phyloP scores from a whole-genome alignment of 2,329 filamentous ascomycete genomes.

The Arthrinium phaeospermum region DNA sequence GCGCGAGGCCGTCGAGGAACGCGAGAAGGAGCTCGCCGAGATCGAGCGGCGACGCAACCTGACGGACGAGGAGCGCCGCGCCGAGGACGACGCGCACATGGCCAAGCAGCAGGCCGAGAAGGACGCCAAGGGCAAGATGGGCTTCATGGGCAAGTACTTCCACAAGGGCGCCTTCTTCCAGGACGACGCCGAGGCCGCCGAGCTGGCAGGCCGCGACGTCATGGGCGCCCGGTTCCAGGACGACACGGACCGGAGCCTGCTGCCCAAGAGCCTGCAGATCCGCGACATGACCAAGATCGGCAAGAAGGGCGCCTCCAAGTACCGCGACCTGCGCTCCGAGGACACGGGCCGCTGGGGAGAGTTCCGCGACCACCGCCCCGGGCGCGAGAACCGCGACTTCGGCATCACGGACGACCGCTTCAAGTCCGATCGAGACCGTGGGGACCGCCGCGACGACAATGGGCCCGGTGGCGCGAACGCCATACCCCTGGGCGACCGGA shows the following conservation, averaged over 20 bases:
- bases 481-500: constrained; percentile 70
- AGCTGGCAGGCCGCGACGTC: constrained; percentile 79
- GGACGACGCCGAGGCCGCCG: constrained; percentile 76
- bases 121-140: constrained; percentile 78
- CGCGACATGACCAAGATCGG: constrained; percentile 93
- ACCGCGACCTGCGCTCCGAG: constrained; percentile 85
- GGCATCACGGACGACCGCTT: constrained; percentile 69
- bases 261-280: constrained; percentile 92
- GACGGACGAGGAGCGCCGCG: constrained; percentile 82
- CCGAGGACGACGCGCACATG: constrained; percentile 82
- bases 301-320: constrained; percentile 88
- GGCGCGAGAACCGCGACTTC: constrained; percentile 42
- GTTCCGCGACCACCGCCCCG: constrained; percentile 56
- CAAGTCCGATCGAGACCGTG: constrained; percentile 63
- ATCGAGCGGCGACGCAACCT: constrained; percentile 87
- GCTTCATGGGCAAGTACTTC: constrained; percentile 94
- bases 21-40: constrained; percentile 86
- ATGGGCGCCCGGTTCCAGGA: constrained; percentile 86
- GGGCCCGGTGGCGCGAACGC: constrained; percentile 67
- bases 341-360: constrained; percentile 90
- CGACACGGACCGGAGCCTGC: constrained; percentile 81
- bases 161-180: constrained; percentile 97
- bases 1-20: constrained; percentile 80
- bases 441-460: not conserved
- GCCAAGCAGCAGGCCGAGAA: constrained; percentile 82